Base-by-base conservation (phyloP, 805 yeast species). In the Kazachstania taianensis region DNA sequence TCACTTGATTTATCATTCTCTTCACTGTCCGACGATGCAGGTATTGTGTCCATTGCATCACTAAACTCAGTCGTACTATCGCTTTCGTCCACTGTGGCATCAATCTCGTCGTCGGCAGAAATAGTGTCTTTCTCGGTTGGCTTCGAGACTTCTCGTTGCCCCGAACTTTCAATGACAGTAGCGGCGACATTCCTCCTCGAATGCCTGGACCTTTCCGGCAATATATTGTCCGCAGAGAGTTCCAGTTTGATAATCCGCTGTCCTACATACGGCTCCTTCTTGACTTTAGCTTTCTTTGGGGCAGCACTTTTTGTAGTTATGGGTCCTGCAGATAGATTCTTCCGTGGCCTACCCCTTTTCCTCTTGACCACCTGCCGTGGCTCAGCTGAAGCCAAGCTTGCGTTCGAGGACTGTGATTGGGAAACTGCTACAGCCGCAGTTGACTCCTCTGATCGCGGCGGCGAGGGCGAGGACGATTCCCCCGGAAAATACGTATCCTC, bases 381-480 rank as follows among this genome's bases (percentile, higher is more conserved):
- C 24, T 36, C 30, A 5, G 25, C 33, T 14, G 24, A n/a, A n/a
- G n/a, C n/a, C n/a, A n/a, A n/a, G n/a, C 33, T 32, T 16, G 12
- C 14, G 10, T 10, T 17, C 8, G 28, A n/a, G 6, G 35, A n/a
- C 16, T 20, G 13, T 2, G 7, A 7, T 5, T 13, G 14, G 13
- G 30, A 33, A 12, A 13, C 8, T n/a, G 22, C 35, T 5, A n/a
- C 30, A 30, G n/a, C 10, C 12, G 14, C 9, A 5, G 16, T 30
- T 40, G 39, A 20, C 42, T 36, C 7, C 37, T 23, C 3, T 41
- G 35, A 24, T 39, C 41, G 23, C 6, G 7, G 12, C 10, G 25
- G 33, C 5, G 33, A 13, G 13, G 33, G 12, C 15, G 31, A 27
- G 13, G 16, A 17, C 14, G 20, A 24, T 20, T 26, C 28, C 24